Percentiles rank a stretch among this genome's conserved stretches.
Evolutionary conservation across 192 early-diverging fungal genomes (phyloP).

Genomic region (Lunasporangiospora selenospora): DNA sequence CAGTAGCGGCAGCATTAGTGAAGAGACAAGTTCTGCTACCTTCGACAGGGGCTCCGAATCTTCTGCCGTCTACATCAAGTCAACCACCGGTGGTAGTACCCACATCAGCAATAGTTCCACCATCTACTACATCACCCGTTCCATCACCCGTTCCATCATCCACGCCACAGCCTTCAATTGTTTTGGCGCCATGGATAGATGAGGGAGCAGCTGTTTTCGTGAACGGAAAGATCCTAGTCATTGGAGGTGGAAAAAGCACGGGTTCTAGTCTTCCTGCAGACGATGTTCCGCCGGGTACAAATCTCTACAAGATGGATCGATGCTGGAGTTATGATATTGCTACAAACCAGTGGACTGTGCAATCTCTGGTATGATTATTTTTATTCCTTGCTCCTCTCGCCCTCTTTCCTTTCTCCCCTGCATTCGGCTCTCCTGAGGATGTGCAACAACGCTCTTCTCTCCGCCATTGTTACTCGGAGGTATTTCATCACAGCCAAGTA

Average conservation of each 20-base stretch:
- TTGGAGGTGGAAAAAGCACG: slow-evolving; percentile 23
- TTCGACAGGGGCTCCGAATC: too few relatives aligned
- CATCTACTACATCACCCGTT: neutral
- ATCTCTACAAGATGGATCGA: slow-evolving; percentile 30
- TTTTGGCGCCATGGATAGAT: slow-evolving; percentile 27
- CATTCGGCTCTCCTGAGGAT: too few relatives aligned
- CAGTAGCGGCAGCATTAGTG: too few relatives aligned
- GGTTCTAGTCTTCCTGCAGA: slow-evolving; percentile 12
- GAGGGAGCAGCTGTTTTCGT: slow-evolving; percentile 19
- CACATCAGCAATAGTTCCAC: neutral
- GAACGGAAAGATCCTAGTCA: slow-evolving; percentile 25
- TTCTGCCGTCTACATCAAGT: neutral
- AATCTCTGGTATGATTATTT: slow-evolving; percentile 15
- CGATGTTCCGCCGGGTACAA: slow-evolving; percentile 16
- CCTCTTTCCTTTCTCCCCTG: too few relatives aligned
- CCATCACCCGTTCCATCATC: neutral
- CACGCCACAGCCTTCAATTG: neutral
- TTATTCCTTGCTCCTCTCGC: too few relatives aligned
- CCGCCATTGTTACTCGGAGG: too few relatives aligned
- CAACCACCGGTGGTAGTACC: neutral
- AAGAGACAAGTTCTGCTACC: too few relatives aligned
- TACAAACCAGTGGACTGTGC: slow-evolving; percentile 14
- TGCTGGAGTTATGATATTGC: slow-evolving; percentile 35
- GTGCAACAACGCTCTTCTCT: too few relatives aligned
- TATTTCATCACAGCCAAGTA: too few relatives aligned